These are phyloP conservation scores for Salvia sclarea DNA, from an alignment of 305 asterid genomes.

Conservation along the genomic window DNA sequence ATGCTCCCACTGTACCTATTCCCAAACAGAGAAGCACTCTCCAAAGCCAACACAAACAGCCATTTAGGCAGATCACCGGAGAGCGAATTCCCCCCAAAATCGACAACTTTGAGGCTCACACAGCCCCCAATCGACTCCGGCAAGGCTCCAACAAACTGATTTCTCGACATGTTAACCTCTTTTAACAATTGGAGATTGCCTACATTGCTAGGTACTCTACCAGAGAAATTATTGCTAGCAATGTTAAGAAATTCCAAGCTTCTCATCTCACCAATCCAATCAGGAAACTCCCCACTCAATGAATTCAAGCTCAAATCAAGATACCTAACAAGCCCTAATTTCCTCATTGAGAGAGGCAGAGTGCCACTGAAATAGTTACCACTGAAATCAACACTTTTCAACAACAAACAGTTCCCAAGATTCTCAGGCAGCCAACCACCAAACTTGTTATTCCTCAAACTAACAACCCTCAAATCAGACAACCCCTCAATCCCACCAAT, in stretches of 20 bases:
- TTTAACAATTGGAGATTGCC: conserved; percentile 57
- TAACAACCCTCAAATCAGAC: conserved; percentile 46
- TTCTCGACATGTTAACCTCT: conserved; percentile 59
- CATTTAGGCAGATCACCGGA: conserved; percentile 70
- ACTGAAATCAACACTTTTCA: conserved; percentile 56
- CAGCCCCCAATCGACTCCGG: conserved; percentile 65
- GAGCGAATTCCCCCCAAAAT: conserved; percentile 51
- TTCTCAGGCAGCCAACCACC: conserved; percentile 61
- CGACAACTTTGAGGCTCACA: conserved; percentile 52
- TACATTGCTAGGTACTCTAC: conserved; percentile 49
- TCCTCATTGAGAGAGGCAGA: conserved; percentile 63
- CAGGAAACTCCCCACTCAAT: conserved; percentile 61
- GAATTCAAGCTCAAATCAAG: conserved; percentile 54
- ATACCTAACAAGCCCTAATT: conserved; percentile 44
- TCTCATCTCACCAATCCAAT: conserved; percentile 76
- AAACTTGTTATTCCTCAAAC: conserved; percentile 53
- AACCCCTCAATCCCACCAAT: conserved; percentile 52
- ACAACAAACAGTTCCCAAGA: conserved; percentile 57
- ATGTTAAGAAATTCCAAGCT: conserved; percentile 62
- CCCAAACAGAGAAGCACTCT: conserved; percentile 48
- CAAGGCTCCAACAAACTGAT: conserved; percentile 56
- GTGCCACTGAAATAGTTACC: conserved; percentile 53
- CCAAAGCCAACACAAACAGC: conserved; percentile 57
- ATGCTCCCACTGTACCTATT: conserved; percentile 63
- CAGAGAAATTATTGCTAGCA: conserved; percentile 59